These are phyloP conservation scores for Limnomonas spitsbergensis DNA, from an alignment of 139 green algal species.

Conservation along the genomic window DNA sequence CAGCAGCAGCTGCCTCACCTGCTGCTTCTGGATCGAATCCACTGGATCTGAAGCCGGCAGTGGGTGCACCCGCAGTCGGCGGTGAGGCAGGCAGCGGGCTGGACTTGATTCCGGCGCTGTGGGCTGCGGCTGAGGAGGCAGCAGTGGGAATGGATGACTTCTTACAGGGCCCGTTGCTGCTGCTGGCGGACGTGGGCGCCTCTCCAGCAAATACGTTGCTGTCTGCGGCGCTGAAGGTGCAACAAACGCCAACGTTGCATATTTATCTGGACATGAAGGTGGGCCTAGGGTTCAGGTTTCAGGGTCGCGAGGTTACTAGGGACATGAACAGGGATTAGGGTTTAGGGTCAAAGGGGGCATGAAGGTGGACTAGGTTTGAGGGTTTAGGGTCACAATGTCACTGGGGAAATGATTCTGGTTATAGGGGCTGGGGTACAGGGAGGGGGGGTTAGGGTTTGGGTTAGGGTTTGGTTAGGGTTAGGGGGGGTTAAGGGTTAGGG, in stretches of 20 bases:
- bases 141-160: not conserved
- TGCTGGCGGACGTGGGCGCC: slow-evolving; percentile 24
- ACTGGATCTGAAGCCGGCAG: not conserved
- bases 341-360: no score
- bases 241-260: slow-evolving; percentile 30
- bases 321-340: no score
- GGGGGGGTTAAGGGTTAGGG: no score
- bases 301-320: no score
- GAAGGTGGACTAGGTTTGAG: no score
- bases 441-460: no score
- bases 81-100: not conserved
- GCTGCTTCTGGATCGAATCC: not conserved
- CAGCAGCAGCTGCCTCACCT: not conserved
- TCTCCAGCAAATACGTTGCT: slow-evolving; percentile 46
- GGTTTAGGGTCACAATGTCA: no score
- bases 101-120: not conserved
- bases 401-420: no score
- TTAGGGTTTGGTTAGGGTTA: no score
- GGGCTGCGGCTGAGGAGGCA: not conserved
- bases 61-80: slow-evolving; percentile 3
- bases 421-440: no score
- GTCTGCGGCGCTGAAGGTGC: slow-evolving; percentile 47
- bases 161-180: slow-evolving; percentile 8
- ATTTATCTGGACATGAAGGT: slow-evolving; percentile 59
- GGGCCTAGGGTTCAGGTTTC: no score